Evolutionary conservation across 2,329 filamentous ascomycete species (phyloP).

Genomic region (Huntiella omanensis): DNA sequence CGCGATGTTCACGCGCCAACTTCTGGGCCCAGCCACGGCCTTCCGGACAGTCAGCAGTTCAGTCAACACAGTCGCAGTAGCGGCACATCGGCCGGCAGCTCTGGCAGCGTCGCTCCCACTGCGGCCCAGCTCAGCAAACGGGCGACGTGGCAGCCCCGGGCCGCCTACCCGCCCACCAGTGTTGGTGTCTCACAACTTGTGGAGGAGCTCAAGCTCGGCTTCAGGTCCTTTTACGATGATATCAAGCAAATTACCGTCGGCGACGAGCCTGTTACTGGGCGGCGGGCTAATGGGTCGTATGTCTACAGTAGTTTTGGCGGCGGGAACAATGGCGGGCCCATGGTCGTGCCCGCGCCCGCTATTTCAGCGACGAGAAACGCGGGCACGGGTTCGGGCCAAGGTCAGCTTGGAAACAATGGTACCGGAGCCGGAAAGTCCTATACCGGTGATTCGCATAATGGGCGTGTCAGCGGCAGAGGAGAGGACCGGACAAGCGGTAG

Average conservation of each 20-base stretch:
- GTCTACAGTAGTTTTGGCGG: constrained; percentile 5
- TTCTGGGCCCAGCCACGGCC: background rate
- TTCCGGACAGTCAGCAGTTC: background rate
- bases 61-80: constrained; percentile 1
- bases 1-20: background rate
- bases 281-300: constrained; percentile 13
- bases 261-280: constrained; percentile 61
- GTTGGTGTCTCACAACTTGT: constrained; percentile 54
- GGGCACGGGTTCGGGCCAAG: background rate
- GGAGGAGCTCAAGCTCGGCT: constrained; percentile 70
- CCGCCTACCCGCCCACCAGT: constrained; percentile 21
- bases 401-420: too few relatives aligned
- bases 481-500: background rate
- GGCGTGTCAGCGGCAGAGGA: constrained; percentile 17
- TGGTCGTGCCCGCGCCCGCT: constrained; percentile 1
- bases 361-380: constrained; percentile 1
- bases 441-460: constrained; percentile 26
- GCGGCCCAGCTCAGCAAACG: constrained; percentile 29
- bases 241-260: constrained; percentile 89
- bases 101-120: background rate
- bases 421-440: constrained; percentile 9
- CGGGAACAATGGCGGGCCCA: background rate
- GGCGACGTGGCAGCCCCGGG: constrained; percentile 38
- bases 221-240: constrained; percentile 92
- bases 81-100: constrained; percentile 14